Conservation (phyloP, 805 yeast genomes). For the Metschnikowia chrysomelidarum region DNA sequence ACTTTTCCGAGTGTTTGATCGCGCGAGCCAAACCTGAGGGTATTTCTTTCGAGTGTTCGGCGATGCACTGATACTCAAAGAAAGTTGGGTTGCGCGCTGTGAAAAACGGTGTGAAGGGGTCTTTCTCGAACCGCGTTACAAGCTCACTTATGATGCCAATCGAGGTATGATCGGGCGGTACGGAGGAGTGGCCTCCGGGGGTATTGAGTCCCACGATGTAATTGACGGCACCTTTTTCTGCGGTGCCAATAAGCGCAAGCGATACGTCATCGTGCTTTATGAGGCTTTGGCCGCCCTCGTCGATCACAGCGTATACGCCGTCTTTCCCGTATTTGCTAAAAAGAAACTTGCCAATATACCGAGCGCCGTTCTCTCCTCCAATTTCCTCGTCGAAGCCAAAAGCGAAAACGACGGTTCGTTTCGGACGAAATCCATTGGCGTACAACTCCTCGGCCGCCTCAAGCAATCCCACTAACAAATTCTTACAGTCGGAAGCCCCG, state of each 20-base stretch:
- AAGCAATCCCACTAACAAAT: conserved; percentile 58
- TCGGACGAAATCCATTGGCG: conserved; percentile 8
- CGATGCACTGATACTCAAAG: conserved; percentile 58
- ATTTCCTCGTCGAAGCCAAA: conserved; percentile 19
- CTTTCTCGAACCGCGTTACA: conserved; percentile 51
- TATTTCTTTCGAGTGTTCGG: conserved; percentile 33
- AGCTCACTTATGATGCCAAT: conserved; percentile 71
- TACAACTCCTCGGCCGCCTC: conserved; percentile 34
- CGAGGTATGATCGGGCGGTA: conserved; percentile 76
- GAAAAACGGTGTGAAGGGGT: conserved; percentile 49
- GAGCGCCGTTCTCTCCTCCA: conserved; percentile 15
- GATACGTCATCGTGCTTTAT: conserved; percentile 9
- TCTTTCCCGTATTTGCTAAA: conserved; percentile 11
- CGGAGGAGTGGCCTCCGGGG: conserved; percentile 77
- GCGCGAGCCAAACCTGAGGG: conserved; percentile 23
- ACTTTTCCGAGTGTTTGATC: conserved; percentile 33
- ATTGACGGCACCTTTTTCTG: conserved; percentile 17
- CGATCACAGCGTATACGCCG: conserved; percentile 17
- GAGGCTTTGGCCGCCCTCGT: conserved; percentile 17
- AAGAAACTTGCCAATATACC: conserved; percentile 8
- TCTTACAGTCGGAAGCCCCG: conserved; percentile 76
- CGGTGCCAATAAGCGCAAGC: conserved; percentile 16
- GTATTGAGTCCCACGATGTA: conserved; percentile 41
- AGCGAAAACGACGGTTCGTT: conserved; percentile 12
- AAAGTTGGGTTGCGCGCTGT: conserved; percentile 60